Conservation (phyloP, 345 rosid genomes). For the Raphanus sativus region DNA sequence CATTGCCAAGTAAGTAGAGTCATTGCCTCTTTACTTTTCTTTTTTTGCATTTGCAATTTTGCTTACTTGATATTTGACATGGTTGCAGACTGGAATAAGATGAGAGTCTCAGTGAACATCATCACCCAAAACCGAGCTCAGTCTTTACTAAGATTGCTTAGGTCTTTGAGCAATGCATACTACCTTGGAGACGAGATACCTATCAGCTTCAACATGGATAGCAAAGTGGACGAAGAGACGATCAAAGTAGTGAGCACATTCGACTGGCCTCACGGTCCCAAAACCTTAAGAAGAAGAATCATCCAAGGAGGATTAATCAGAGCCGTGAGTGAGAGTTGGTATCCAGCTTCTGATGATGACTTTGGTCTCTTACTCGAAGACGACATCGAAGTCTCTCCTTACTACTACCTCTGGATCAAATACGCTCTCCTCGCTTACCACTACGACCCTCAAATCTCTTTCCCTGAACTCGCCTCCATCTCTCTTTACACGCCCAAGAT, state of each 20-base stretch:
- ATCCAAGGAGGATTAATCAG: conserved; percentile 98
- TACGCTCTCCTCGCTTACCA: conserved; percentile 90
- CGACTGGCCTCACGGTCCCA: conserved; percentile 91
- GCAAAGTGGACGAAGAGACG: conserved; percentile 88
- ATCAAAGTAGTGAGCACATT: conserved; percentile 68
- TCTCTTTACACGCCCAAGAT: conserved; percentile 86
- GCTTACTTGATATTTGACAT: not conserved
- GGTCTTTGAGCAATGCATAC: conserved; percentile 72
- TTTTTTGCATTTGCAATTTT: not conserved
- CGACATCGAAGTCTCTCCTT: conserved; percentile 96
- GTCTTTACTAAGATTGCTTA: conserved; percentile 73
- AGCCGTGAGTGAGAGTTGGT: conserved; percentile 99
- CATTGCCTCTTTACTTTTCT: conserved; percentile 7
- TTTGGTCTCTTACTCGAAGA: conserved; percentile 90
- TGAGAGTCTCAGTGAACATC: conserved; percentile 84
- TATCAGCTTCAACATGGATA: conserved; percentile 92
- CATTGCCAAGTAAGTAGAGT: conserved; percentile 77
- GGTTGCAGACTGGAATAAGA: conserved; percentile 88
- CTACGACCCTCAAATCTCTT: conserved; percentile 78
- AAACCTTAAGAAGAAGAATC: conserved; percentile 87
- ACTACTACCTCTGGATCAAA: conserved; percentile 91
- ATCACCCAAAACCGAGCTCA: conserved; percentile 80
- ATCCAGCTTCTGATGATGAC: conserved; percentile 86
- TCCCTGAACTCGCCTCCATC: conserved; percentile 87
- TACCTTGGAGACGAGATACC: conserved; percentile 82